Evolutionary conservation across 768 basidiomycete genomes (phyloP).

Genomic region (Crassisporium funariophilum): DNA sequence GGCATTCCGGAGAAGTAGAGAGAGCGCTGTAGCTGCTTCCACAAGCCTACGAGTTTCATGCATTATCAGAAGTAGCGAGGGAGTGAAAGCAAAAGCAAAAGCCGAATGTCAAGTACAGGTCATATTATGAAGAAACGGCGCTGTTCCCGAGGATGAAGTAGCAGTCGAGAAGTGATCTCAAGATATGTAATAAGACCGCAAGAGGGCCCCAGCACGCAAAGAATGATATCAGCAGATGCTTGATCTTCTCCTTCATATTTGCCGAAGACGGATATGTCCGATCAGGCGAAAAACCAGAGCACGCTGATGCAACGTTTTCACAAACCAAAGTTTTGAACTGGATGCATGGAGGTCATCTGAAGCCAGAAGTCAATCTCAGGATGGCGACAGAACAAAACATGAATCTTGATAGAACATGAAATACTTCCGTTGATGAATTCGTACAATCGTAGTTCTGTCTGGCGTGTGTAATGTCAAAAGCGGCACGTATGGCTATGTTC

Average conservation of each 20-base stretch:
- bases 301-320: constrained; percentile 46
- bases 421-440: constrained; percentile 16
- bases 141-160: constrained; percentile 40
- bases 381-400: background rate
- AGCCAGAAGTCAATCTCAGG: constrained; percentile 32
- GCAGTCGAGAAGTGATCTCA: constrained; percentile 40
- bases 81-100: constrained; percentile 28
- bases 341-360: constrained; percentile 25
- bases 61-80: constrained; percentile 43
- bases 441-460: constrained; percentile 9
- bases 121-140: constrained; percentile 56
- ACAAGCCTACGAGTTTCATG: constrained; percentile 74
- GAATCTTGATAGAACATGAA: constrained; percentile 13
- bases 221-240: constrained; percentile 47
- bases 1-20: constrained; percentile 54
- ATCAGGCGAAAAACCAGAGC: constrained; percentile 40
- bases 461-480: constrained; percentile 9
- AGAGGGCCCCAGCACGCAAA: constrained; percentile 45
- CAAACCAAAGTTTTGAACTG: constrained; percentile 33
- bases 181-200: constrained; percentile 56
- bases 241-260: constrained; percentile 42
- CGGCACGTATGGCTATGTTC: constrained; percentile 9
- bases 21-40: constrained; percentile 78
- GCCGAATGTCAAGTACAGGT: constrained; percentile 41
- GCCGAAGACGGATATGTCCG: constrained; percentile 50